Evolutionary conservation across 768 basidiomycete species (phyloP), one percentile per base, ranked within the genome.

Genomic region (Calocybe indica): DNA sequence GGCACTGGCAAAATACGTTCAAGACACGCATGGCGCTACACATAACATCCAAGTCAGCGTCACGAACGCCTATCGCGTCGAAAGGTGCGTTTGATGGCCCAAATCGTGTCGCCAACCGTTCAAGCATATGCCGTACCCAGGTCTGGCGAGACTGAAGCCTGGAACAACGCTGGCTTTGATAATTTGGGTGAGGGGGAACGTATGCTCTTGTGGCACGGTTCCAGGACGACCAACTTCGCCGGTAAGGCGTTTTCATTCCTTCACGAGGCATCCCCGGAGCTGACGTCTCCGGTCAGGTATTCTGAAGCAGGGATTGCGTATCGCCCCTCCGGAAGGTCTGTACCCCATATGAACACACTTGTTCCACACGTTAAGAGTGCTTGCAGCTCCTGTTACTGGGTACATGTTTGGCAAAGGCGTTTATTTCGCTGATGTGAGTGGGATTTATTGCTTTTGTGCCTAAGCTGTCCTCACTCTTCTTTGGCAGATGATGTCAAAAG

Each of bases 401-500:
- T 80, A 79, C 57, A 83, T 82, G 81, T 82, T 82, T 57, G 81
- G 81, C 45, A 82, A 82, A 61, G 81, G 79, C 38, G 76, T 80
- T 33, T 82, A 83, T 59, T 80, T 83, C 46, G 80, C 80, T 5
- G 80, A 82, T 61, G 78, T 79, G 51, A 58, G 75, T 52, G 30
- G 10, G 28, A 11, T 5, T 32, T 13, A 32, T 13, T 34, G 14
- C 5, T 10, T 32, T 7, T 30, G 10, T 15, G 42, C 31, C 12
- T 11, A 37, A 37, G 36, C n/a, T 33, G 5, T 43, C 30, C 44
- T 50, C 10, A 53, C 10, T 12, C 29, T 40, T 31, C 12, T 30
- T 32, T 50, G 46, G 22, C 47, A 79, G 79, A 81, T 81, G 76
- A 78, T 82, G 75, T 80, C 79, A 30, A 82, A 82, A 65, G 74